phyloP scores from a whole-genome alignment of 768 basidiomycete species.

The Chalciporus pseudorubinellus region DNA sequence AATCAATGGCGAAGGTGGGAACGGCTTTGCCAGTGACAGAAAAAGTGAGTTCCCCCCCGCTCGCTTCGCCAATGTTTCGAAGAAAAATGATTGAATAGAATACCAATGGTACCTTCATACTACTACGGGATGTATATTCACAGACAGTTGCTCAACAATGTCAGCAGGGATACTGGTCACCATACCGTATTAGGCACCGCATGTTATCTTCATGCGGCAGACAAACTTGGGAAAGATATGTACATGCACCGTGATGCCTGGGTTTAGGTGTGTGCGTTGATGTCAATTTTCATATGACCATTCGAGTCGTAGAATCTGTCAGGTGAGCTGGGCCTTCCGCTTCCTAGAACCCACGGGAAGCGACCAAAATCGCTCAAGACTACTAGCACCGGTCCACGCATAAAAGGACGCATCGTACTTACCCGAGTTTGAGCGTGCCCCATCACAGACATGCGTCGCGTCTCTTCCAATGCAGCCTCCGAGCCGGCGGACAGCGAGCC shows the following conservation, averaged over 20 bases:
- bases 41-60: conserved; percentile 21
- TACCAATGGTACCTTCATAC: too few relatives aligned
- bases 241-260: too few relatives aligned
- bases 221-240: not conserved
- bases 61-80: conserved; percentile 26
- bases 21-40: conserved; percentile 23
- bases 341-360: too few relatives aligned
- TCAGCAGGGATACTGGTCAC: too few relatives aligned
- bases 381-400: conserved; percentile 1
- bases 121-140: not conserved
- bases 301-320: conserved; percentile 8
- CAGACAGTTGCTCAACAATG: not conserved
- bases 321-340: too few relatives aligned
- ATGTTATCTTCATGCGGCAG: not conserved
- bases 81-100: conserved; percentile 27
- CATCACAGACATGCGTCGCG: conserved; percentile 1
- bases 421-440: not conserved
- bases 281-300: conserved; percentile 5
- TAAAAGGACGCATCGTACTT: conserved; percentile 2
- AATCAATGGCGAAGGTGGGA: conserved; percentile 28
- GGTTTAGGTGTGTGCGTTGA: not conserved
- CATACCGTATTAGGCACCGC: not conserved
- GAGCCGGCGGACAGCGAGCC: conserved; percentile 5
- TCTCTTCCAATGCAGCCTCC: conserved; percentile 10
- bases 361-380: too few relatives aligned